Evolutionary conservation across 1,284 basidiomycete species (phyloP).

Genomic region (Rhodotorula sp.): DNA sequence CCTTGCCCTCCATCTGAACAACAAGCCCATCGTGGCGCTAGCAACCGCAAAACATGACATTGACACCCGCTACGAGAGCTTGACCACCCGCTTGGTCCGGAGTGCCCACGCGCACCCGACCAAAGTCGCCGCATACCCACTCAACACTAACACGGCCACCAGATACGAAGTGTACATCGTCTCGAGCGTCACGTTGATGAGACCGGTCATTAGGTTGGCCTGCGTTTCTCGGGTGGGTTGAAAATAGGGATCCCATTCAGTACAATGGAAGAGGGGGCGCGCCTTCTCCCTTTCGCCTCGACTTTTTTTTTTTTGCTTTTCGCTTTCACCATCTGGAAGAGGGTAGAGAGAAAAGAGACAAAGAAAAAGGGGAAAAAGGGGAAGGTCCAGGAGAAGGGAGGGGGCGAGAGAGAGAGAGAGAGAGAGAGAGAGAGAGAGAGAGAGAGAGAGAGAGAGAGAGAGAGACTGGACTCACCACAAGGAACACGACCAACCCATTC

Average conservation of each 20-base stretch:
- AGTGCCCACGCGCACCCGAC: conserved; percentile 63
- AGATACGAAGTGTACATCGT: conserved; percentile 74
- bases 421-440: too few species aligned
- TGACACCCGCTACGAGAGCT: conserved; percentile 16
- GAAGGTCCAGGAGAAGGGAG: too few species aligned
- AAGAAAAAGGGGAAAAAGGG: too few species aligned
- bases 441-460: too few species aligned
- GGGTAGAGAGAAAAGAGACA: too few species aligned
- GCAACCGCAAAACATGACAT: not conserved
- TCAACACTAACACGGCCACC: conserved; percentile 64
- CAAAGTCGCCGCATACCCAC: conserved; percentile 62
- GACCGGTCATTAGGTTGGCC: conserved; percentile 84
- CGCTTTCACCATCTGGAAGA: too few species aligned
- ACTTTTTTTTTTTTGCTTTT: not conserved
- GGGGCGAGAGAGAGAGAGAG: too few species aligned
- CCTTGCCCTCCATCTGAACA: not conserved
- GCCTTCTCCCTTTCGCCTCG: not conserved
- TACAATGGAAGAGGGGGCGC: too few species aligned
- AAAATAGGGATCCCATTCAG: too few species aligned
- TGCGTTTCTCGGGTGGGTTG: too few species aligned
- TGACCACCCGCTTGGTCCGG: conserved; percentile 42
- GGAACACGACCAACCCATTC: conserved; percentile 76
- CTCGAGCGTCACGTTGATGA: conserved; percentile 73
- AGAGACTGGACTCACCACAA: conserved; percentile 64
- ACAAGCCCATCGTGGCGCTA: not conserved